Evolutionary conservation across 2,329 filamentous ascomycete genomes (phyloP).

Genomic region (Didymella pomorum): DNA sequence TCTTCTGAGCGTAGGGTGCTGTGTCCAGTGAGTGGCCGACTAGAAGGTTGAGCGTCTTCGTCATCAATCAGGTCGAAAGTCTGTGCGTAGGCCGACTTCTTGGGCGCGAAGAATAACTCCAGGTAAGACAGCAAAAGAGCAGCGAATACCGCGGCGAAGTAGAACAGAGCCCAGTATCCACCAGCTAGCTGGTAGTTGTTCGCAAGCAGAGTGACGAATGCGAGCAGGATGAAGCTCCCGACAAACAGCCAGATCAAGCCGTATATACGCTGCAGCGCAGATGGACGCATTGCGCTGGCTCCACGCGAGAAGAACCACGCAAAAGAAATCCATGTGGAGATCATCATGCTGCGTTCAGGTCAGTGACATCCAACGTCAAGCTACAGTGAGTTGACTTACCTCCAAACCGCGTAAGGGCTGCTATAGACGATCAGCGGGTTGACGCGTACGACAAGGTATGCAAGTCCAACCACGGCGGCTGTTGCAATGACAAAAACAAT

Average conservation of each 20-base stretch:
- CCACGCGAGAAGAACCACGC: conserved; percentile 85
- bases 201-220: conserved; percentile 77
- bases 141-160: conserved; percentile 77
- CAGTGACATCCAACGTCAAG: not conserved
- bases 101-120: conserved; percentile 77
- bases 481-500: conserved; percentile 74
- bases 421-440: conserved; percentile 94
- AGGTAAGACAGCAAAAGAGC: conserved; percentile 77
- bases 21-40: conserved; percentile 45
- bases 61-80: conserved; percentile 53
- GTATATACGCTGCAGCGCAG: conserved; percentile 84
- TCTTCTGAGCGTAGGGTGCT: conserved; percentile 45
- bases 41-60: conserved; percentile 41
- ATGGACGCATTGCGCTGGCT: conserved; percentile 81
- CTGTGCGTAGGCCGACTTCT: conserved; percentile 74
- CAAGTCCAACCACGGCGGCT: conserved; percentile 73
- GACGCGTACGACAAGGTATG: conserved; percentile 78
- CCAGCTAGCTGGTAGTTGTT: conserved; percentile 75
- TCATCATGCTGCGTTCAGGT: conserved; percentile 68
- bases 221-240: conserved; percentile 75
- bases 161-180: conserved; percentile 83
- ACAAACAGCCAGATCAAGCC: conserved; percentile 84
- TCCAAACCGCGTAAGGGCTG: conserved; percentile 85
- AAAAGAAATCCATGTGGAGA: conserved; percentile 79
- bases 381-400: conserved; percentile 32